These are phyloP conservation scores for Rhodotorula sp. DNA, from an alignment of 1,284 basidiomycete genomes.

Conservation along the genomic window DNA sequence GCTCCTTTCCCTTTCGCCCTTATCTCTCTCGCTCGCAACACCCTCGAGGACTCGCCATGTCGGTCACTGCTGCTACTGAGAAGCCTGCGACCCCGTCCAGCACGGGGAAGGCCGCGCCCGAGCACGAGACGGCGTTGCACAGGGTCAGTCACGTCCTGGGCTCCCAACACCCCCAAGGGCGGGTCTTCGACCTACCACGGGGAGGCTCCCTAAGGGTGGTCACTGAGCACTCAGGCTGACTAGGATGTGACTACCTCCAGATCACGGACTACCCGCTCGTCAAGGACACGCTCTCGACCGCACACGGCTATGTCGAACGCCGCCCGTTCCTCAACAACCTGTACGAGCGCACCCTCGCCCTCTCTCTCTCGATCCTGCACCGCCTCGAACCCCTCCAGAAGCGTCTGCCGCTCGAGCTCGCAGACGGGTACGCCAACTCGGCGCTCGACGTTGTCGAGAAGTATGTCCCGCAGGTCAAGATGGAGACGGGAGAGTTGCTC, in stretches of 20 bases:
- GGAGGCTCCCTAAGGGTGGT: no score
- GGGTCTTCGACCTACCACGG: no score
- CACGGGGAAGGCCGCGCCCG: not conserved
- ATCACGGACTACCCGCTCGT: slow-evolving; percentile 36
- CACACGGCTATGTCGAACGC: slow-evolving; percentile 21
- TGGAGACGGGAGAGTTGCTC: slow-evolving; percentile 27
- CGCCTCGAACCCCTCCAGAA: slow-evolving; percentile 32
- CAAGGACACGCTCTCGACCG: slow-evolving; percentile 33
- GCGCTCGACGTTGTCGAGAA: slow-evolving; percentile 36
- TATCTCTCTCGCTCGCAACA: not conserved
- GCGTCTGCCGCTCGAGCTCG: slow-evolving; percentile 31
- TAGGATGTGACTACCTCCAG: no score
- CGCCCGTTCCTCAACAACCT: slow-evolving; percentile 26
- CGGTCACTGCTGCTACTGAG: slow-evolving; percentile 5
- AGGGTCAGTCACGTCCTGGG: not conserved
- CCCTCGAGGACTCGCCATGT: not conserved
- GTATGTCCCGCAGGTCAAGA: slow-evolving; percentile 37
- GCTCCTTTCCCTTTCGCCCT: no score
- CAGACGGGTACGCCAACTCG: slow-evolving; percentile 35
- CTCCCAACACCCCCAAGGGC: no score
- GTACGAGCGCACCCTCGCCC: slow-evolving; percentile 20
- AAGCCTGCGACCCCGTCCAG: slow-evolving; percentile 2
- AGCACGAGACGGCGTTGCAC: slow-evolving; percentile 10
- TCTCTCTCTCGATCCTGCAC: slow-evolving; percentile 23
- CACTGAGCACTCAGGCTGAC: no score